Evolutionary conservation across 2,329 filamentous ascomycete genomes (phyloP), one percentile per base, ranked within the genome.

Genomic region (Phialophora expanda): DNA sequence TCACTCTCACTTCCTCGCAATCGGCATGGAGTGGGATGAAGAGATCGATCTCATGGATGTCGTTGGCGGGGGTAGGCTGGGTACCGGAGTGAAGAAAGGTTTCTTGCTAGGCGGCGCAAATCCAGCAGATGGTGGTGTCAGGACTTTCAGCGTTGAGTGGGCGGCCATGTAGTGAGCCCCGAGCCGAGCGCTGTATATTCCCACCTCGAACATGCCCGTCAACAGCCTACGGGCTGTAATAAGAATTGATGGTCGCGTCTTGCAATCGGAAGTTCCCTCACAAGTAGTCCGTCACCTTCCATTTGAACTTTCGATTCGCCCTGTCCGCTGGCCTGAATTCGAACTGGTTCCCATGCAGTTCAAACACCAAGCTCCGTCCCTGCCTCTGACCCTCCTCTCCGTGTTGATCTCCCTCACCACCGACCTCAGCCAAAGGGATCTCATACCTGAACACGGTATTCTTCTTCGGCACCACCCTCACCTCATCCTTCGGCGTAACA

Each of bases 51-150:
- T 98, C 74, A 84, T 97, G 71, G 91, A 97, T 71, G 81, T 99
- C 14, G 89, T 98, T 17, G 90, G 89, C 22, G 93, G 92, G 7
- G 95, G 95, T 4, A 85, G 95, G 71, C 78, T 99, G 69, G 95
- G 93, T 0, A 98, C 95, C 1, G 92, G 92, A 57, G 95, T 98
- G 22, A 99, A 99, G 83, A 99, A 99, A 79, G 91, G 92, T 0
- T 97, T 93, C 73, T 80, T 99, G 61, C 85, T 99, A 64, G 94
- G 93, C 6, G 93, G 92, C 74, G 26, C 68, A 76, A 59, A 78
- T 68, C 53, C 48, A 20, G 38, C 34, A 62, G 73, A 64, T 61
- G 71, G 68, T 61, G 71, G 68, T 34, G 78, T 94, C 24, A 85
- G 91, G 70, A 86, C 90, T 0, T 97, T 96, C 74, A 93, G 90